These are phyloP conservation scores for Kokia cookei DNA, from an alignment of 441 rosid genomes.

Conservation along the genomic window DNA sequence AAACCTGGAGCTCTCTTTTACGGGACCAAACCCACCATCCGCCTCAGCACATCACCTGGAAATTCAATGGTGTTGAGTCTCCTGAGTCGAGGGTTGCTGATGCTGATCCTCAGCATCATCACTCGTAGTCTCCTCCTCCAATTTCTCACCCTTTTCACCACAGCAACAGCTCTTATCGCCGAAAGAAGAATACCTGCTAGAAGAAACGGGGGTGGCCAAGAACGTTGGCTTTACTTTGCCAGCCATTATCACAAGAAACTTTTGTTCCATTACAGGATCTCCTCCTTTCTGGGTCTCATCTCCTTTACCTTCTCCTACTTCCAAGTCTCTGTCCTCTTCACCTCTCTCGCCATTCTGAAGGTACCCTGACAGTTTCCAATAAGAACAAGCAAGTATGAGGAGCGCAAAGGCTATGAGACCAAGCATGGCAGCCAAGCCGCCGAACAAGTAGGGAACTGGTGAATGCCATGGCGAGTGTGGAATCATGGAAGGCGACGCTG, in stretches of 20 bases:
- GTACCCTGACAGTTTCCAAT: conserved; percentile 83
- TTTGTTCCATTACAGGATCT: conserved; percentile 36
- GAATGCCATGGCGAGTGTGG: conserved; percentile 84
- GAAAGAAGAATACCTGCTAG: conserved; percentile 42
- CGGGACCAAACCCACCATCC: neutral
- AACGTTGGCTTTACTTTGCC: conserved; percentile 74
- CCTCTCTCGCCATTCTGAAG: conserved; percentile 37
- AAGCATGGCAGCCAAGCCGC: conserved; percentile 94
- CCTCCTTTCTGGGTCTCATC: conserved; percentile 23
- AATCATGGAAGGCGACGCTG: conserved; percentile 8
- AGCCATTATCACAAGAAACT: conserved; percentile 86
- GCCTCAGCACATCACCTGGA: neutral
- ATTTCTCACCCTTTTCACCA: conserved; percentile 24
- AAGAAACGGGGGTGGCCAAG: conserved; percentile 64
- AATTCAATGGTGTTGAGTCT: conserved; percentile 15
- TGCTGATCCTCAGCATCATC: conserved; percentile 16
- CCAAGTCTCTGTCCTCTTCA: conserved; percentile 39
- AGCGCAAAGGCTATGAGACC: conserved; percentile 88
- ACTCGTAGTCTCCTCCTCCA: conserved; percentile 14
- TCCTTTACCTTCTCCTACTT: conserved; percentile 42
- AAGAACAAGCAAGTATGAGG: conserved; percentile 85
- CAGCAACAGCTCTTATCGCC: conserved; percentile 44
- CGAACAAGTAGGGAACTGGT: conserved; percentile 89
- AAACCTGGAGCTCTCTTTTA: conserved; percentile 7
- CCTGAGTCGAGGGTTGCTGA: conserved; percentile 20